phyloP scores from a whole-genome alignment of 768 basidiomycete species.

The Lyophyllum shimeji region DNA sequence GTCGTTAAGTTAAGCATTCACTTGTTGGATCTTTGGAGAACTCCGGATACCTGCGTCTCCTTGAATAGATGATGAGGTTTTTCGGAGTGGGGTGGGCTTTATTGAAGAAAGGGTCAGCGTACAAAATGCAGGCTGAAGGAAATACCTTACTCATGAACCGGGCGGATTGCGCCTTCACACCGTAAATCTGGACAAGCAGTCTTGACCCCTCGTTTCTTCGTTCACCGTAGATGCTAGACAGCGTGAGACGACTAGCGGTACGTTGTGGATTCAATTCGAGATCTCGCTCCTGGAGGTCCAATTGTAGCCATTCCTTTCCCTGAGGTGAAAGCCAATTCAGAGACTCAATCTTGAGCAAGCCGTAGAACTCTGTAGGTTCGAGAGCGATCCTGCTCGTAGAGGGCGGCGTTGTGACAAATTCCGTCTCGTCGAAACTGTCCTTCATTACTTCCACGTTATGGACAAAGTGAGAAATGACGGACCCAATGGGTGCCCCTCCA shows the following conservation, averaged over 20 bases:
- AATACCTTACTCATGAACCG: constrained; percentile 37
- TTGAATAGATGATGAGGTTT: constrained; percentile 21
- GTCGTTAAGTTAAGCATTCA: constrained; percentile 22
- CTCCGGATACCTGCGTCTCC: constrained; percentile 12
- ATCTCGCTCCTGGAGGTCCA: constrained; percentile 44
- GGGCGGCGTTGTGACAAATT: constrained; percentile 32
- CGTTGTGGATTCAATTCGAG: constrained; percentile 21
- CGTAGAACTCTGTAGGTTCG: constrained; percentile 47
- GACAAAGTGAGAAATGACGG: not conserved
- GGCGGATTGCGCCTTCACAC: constrained; percentile 38
- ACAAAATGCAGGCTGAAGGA: not conserved
- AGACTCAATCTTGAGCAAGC: constrained; percentile 43
- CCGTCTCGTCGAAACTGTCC: constrained; percentile 48
- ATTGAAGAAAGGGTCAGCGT: constrained; percentile 2
- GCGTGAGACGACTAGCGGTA: constrained; percentile 27
- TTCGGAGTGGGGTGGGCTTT: constrained; percentile 13
- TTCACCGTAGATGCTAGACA: constrained; percentile 33
- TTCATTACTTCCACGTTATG: not conserved
- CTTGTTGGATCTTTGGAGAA: not conserved
- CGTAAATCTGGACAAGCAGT: constrained; percentile 43
- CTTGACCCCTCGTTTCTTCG: constrained; percentile 18
- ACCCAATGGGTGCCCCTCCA: constrained; percentile 18
- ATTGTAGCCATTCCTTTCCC: constrained; percentile 40
- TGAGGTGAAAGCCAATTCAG: constrained; percentile 50
- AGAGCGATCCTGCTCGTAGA: constrained; percentile 17